phyloP scores from a whole-genome alignment of 768 basidiomycete species.

The Hericium coralloides region DNA sequence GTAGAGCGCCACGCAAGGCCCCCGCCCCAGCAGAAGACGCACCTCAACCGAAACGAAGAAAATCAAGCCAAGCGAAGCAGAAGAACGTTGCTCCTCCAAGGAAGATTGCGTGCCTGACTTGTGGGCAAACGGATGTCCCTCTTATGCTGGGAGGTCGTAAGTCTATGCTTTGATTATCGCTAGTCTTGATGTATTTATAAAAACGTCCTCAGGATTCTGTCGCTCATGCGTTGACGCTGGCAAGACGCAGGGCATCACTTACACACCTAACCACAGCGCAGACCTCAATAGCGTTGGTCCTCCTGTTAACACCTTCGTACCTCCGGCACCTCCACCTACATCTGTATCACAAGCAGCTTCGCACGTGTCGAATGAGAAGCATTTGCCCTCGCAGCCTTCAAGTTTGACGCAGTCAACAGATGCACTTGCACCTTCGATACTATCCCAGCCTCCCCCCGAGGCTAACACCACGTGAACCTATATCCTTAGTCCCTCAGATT shows the following conservation, averaged over 20 bases:
- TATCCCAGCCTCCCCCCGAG: too few relatives aligned
- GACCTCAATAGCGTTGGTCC: background rate
- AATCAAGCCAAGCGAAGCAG: slow-evolving; percentile 25
- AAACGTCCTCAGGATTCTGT: slow-evolving; percentile 45
- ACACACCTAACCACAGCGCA: background rate
- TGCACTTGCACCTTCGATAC: too few relatives aligned
- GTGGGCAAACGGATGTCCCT: slow-evolving; percentile 62
- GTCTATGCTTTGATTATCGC: slow-evolving; percentile 19
- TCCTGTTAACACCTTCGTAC: background rate
- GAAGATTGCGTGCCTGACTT: slow-evolving; percentile 47
- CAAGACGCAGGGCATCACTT: slow-evolving; percentile 17
- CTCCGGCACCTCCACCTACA: background rate
- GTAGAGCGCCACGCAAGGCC: slow-evolving; percentile 27
- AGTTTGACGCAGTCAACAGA: too few relatives aligned
- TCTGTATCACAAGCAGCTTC: background rate
- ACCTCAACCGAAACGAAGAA: slow-evolving; percentile 32
- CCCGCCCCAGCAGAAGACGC: slow-evolving; percentile 5
- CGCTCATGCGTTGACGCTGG: slow-evolving; percentile 57
- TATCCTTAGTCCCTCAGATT: background rate
- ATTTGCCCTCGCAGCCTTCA: background rate
- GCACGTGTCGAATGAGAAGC: background rate
- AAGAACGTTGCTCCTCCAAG: slow-evolving; percentile 24
- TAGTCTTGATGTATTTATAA: background rate
- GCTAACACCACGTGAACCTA: too few relatives aligned
- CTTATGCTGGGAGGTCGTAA: slow-evolving; percentile 69